Conservation (phyloP, 345 rosid species). For the Sonneratia caseolaris region DNA sequence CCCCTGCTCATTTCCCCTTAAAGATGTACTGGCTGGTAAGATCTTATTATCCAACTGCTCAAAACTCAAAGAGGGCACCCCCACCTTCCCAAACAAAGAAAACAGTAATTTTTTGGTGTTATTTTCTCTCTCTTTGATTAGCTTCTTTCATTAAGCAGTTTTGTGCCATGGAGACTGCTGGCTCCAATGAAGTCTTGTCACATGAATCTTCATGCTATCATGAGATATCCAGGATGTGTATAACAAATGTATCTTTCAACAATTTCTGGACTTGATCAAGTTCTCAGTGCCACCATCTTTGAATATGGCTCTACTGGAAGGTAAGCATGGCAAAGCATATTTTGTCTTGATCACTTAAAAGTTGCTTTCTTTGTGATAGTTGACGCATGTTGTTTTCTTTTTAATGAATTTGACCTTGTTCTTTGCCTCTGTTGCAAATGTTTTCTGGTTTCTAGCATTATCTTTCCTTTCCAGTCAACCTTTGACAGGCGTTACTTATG, state of each 20-base stretch:
- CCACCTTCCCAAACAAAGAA: too few species aligned
- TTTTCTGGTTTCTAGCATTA: too few species aligned
- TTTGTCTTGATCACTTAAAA: not conserved
- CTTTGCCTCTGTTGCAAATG: too few species aligned
- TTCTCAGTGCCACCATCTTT: slow-evolving; percentile 84
- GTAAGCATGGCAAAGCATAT: slow-evolving; percentile 21
- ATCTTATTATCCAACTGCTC: not conserved
- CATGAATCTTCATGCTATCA: not conserved
- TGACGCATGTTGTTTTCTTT: too few species aligned
- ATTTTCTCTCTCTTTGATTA: not conserved
- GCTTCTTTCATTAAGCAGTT: not conserved
- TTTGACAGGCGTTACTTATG: too few species aligned
- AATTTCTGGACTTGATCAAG: slow-evolving; percentile 77
- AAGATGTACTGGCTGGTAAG: not conserved
- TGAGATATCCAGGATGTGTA: slow-evolving; percentile 50
- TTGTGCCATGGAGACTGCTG: not conserved
- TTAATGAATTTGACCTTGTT: too few species aligned
- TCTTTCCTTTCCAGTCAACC: too few species aligned
- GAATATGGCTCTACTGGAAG: slow-evolving; percentile 96
- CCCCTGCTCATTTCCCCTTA: not conserved
- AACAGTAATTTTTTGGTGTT: too few species aligned
- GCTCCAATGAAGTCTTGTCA: not conserved
- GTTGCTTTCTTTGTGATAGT: not conserved
- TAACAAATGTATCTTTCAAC: slow-evolving; percentile 41
- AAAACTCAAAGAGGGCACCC: not conserved